Conservation (phyloP, 768 basidiomycete species). For the Mycena vulgaris region DNA sequence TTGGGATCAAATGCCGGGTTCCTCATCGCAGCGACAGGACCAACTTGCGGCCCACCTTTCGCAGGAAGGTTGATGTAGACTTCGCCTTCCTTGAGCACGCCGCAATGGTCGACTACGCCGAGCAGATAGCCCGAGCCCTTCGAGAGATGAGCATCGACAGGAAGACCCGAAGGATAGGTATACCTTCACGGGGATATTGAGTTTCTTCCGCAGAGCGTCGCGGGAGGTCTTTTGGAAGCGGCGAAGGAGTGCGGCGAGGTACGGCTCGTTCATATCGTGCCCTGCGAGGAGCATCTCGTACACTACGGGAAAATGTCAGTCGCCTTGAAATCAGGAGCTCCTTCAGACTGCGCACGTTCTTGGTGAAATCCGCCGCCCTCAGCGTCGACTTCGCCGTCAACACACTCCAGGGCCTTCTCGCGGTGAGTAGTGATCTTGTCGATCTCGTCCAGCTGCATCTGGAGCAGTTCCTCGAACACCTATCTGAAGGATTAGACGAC, state of each 20-base stretch:
- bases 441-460: conserved; percentile 36
- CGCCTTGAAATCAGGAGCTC: not conserved
- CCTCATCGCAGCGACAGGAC: conserved; percentile 34
- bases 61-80: conserved; percentile 42
- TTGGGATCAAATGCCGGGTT: conserved; percentile 41
- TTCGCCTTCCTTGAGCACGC: conserved; percentile 39
- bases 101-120: conserved; percentile 42
- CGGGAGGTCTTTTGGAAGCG: conserved; percentile 33
- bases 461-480: conserved; percentile 37
- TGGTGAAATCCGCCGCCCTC: conserved; percentile 32
- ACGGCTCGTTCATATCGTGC: conserved; percentile 42
- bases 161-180: not conserved
- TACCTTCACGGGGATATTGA: conserved; percentile 40
- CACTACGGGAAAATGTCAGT: conserved; percentile 27
- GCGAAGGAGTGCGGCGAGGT: conserved; percentile 32
- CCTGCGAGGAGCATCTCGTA: conserved; percentile 41
- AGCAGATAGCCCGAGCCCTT: conserved; percentile 38
- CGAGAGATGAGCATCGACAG: not conserved
- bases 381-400: conserved; percentile 37
- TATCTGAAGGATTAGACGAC: not conserved
- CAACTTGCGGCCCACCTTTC: conserved; percentile 35
- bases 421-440: conserved; percentile 29
- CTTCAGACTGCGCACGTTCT: conserved; percentile 25
- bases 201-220: conserved; percentile 36
- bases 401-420: conserved; percentile 33